Evolutionary conservation across 805 yeast species (phyloP), one percentile per base, ranked within the genome.

Genomic region (Wickerhamiella bombiphila): DNA sequence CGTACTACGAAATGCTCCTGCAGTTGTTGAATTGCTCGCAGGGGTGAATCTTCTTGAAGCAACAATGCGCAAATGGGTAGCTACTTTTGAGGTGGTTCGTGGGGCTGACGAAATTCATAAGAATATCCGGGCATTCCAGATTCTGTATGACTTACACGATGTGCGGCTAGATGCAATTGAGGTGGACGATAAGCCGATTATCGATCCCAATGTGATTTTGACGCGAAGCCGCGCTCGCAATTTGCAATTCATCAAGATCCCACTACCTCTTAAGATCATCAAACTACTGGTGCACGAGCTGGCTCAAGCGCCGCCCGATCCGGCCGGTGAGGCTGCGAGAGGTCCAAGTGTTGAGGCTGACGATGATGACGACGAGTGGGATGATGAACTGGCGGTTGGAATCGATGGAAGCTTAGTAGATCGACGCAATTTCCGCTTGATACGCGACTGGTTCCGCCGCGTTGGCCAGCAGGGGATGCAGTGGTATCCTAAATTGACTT

Each of bases 161-260:
- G 52, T 60, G 1, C 58, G 74, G 7, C 54, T 85, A 2, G 63
- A 64, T 22, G 42, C 52, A 1, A 52, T 82, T 3, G 42, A 58
- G 3, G 94, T 86, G 0, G 70, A 83, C 45, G 96, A 51, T 32
- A 52, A 50, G 36, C 94, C n/a, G 83, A 83, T 43, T 59, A 75
- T 24, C 59, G 79, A 21, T 75, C 80, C 2, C 68, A 74, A 49
- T 59, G 62, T 32, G 60, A 85, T 88, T 25, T 61, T 82, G 3
- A 88, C 97, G 0, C 70, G 97, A 51, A 81, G 95, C 0, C 80
- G 76, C 77, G 73, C 93, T 3, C 74, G 70, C 47, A 57, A 50
- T 14, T 65, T 74, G 68, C 57, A 65, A 47, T 82, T 68, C 47
- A 72, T 80, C 0, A 72, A 69, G 50, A 65, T 85, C 2, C 64